A percentile compares a stretch with the other conserved stretches of the same genome.
Conservation (phyloP, 2,329 filamentous ascomycete species). For the Sclerotiophoma versabilis region DNA sequence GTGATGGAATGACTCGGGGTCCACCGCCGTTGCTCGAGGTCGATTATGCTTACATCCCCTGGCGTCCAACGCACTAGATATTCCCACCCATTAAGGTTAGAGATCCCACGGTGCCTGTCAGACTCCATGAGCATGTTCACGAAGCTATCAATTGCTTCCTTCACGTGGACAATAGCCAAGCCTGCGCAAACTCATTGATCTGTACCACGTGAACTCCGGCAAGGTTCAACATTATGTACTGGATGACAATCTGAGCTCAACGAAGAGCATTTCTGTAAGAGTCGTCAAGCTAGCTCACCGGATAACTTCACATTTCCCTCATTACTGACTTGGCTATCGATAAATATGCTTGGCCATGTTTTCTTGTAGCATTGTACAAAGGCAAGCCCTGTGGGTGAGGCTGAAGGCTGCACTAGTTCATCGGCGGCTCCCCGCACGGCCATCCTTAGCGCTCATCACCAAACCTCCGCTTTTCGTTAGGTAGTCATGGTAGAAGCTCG, state of each 20-base stretch:
- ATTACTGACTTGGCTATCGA: not conserved
- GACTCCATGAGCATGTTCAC: too few species aligned
- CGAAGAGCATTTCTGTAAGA: not conserved
- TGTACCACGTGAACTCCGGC: not conserved
- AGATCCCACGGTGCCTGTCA: too few species aligned
- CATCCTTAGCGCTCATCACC: not conserved
- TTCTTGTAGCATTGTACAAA: not conserved
- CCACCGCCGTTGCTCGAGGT: too few species aligned
- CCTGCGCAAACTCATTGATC: not conserved
- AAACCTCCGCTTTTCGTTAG: not conserved
- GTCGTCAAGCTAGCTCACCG: not conserved
- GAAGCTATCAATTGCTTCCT: not conserved
- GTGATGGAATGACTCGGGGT: too few species aligned
- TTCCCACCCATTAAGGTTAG: too few species aligned
- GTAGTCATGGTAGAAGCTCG: not conserved
- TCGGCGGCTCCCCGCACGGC: constrained; percentile 12
- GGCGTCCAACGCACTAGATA: too few species aligned
- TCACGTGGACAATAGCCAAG: not conserved
- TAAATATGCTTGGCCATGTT: not conserved
- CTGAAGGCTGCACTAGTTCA: constrained; percentile 1
- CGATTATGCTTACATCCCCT: too few species aligned
- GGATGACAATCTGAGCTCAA: not conserved
- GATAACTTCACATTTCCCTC: not conserved
- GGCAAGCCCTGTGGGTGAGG: not conserved
- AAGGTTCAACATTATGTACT: not conserved